Conservation (phyloP, 768 basidiomycete genomes). For the Leccinellum albellum region DNA sequence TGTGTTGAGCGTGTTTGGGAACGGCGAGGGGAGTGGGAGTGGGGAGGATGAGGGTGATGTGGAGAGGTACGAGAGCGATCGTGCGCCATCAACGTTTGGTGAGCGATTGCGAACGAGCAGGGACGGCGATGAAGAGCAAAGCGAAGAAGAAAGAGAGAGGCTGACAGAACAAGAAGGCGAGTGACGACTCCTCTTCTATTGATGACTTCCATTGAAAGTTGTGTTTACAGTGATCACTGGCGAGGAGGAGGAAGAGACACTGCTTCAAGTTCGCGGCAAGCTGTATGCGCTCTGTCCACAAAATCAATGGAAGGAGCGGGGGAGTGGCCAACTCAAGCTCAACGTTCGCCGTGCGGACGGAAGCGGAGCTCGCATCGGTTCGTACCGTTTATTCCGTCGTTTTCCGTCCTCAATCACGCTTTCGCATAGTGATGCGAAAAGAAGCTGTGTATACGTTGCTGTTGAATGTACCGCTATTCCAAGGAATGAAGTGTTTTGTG, state of each 20-base stretch:
- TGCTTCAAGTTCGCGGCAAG: constrained; percentile 76
- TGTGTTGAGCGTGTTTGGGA: constrained; percentile 31
- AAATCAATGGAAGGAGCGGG: constrained; percentile 75
- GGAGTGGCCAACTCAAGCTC: constrained; percentile 65
- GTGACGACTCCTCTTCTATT: constrained; percentile 14
- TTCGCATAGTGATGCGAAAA: constrained; percentile 70
- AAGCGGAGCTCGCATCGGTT: constrained; percentile 65
- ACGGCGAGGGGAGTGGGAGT: constrained; percentile 34
- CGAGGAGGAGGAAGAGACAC: constrained; percentile 77
- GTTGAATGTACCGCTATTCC: constrained; percentile 72
- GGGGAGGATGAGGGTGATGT: constrained; percentile 44
- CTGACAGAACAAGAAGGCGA: constrained; percentile 69
- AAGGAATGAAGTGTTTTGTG: constrained; percentile 68
- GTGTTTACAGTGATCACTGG: constrained; percentile 58
- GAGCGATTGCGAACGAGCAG: constrained; percentile 62
- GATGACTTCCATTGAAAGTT: neutral
- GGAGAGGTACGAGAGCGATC: constrained; percentile 30
- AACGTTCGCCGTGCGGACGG: constrained; percentile 66
- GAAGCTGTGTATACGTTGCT: constrained; percentile 75
- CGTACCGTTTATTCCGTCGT: neutral
- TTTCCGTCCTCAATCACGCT: constrained; percentile 9
- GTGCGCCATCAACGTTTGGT: constrained; percentile 47
- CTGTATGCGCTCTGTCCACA: constrained; percentile 55
- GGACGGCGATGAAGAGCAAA: constrained; percentile 53
- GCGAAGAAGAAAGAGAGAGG: constrained; percentile 39